Base-by-base conservation (phyloP, 208 protist species). In the Leishmania gerbilli region DNA sequence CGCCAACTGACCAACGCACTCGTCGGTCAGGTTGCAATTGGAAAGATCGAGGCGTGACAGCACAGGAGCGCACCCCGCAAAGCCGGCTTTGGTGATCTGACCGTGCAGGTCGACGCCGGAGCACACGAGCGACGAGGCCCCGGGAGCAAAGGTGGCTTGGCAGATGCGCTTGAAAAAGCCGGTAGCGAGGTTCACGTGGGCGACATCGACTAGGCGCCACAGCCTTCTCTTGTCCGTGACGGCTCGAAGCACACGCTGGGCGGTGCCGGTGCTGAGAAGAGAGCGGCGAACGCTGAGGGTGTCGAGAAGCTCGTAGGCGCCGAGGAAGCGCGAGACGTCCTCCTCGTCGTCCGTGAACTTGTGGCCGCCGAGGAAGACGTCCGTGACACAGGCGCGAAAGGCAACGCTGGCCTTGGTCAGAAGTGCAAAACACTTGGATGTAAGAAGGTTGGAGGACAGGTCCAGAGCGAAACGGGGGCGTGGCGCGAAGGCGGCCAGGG, bases 1-100 rank as follows among this genome's bases (percentile, higher is more conserved):
- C 17, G 88, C 87, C 34, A 96, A 80, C 74, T 90, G 88, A n/a
- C 75, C 51, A 0, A 93, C 40, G 24, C 87, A 89, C 49, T 85
- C 80, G 49, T 89, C 90, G 13, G 76, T 77, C n/a, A 93, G 74
- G 9, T 64, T 80, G 76, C 90, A 92, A 15, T 77, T 58, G 51
- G 86, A 82, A 31, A 86, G 74, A 40, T 92, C 89, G 8, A 95
- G 80, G 31, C 65, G 51, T 55, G 67, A 69, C 0, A 95, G 80
- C 34, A 78, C 74, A 17, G 74, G 40, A 17, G 91, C 45, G 81
- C 86, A 84, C 47, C 37, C 75, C 17, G 82, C 69, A 37, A 85
- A 79, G 31, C 55, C 47, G 3, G 71, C 62, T 67, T 89, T 90
- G 9, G 83, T 87, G 34, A 95, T 17, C 67, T 76, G 68, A 27